Evolutionary conservation across 768 basidiomycete species (phyloP), one percentile per base, ranked within the genome.

Genomic region (Phylloporus arenicola): DNA sequence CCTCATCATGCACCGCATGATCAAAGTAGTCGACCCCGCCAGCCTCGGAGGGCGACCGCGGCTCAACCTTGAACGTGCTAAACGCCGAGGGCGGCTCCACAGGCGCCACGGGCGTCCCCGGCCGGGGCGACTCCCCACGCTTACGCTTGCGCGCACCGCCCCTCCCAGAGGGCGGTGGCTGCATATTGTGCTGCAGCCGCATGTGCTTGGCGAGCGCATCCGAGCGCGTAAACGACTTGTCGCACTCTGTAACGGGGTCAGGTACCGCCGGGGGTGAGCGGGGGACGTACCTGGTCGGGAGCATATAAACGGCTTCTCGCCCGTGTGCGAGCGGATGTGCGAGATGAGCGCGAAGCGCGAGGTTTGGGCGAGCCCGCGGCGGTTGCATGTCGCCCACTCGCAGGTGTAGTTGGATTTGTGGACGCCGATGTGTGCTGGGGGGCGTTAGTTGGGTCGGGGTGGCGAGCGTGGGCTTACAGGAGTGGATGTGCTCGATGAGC

Each of bases 201-300:
- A 92, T 86, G 67, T 96, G 93, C 63, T 95, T 95, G 19, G 84
- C 84, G 17, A 95, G 81, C 9, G 93, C 92, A 69, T 96, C 93
- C 2, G 92, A 92, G 38, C 93, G 91, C 9, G 92, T 93, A 68
- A 97, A 97, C 0, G 89, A 86, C 60, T 92, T 93, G 74, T 91
- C 90, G 64, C 94, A 97, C 72, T 93, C 93, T 94, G 17, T 17
- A 1, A 4, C 22, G 3, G 27, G 19, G 29, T 17, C 29, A 25
- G 27, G 8, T 6, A 10, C 7, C 27, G 27, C 9, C 27, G 27
- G 27, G 27, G 2, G 27, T 10, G 7, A 6, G 27, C 6, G 9
- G 27, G 27, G 27, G 9, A 10, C 83, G 58, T 52, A 88, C 92
- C 92, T 62, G 89, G 83, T 51, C 80, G 73, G 11, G 82, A 69